Conservation (phyloP, 2,329 filamentous ascomycete genomes). For the Alternaria infectoria region DNA sequence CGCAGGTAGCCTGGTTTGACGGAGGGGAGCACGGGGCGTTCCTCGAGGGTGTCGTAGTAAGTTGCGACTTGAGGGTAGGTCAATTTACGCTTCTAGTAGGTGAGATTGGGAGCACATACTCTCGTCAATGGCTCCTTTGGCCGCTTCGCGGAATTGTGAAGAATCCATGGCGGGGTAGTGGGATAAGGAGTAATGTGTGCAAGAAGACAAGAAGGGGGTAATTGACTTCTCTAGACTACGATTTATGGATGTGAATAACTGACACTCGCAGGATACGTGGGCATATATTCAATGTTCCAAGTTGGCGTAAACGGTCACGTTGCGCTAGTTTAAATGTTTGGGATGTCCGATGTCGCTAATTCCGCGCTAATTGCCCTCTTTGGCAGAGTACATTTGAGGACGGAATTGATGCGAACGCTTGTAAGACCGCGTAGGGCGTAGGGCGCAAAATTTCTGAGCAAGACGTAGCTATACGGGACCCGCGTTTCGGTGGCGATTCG, state of each 20-base stretch:
- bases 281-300: background rate
- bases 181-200: background rate
- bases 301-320: background rate
- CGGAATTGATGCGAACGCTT: background rate
- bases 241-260: background rate
- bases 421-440: background rate
- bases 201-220: background rate
- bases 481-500: too few relatives aligned
- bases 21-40: conserved; percentile 74
- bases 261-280: background rate
- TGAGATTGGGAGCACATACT: conserved; percentile 58
- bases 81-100: background rate
- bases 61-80: conserved; percentile 68
- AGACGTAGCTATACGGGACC: background rate
- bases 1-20: conserved; percentile 86
- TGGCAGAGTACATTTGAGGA: background rate
- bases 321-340: background rate
- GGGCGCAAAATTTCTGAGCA: background rate
- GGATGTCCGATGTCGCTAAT: conserved; percentile 15
- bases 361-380: conserved; percentile 19
- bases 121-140: conserved; percentile 79
- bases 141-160: conserved; percentile 77
- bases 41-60: conserved; percentile 79
- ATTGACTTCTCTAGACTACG: background rate
- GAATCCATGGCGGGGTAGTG: conserved; percentile 66